Evolutionary conservation across 139 green algal species (phyloP).

Genomic region (Chlorella sp.): DNA sequence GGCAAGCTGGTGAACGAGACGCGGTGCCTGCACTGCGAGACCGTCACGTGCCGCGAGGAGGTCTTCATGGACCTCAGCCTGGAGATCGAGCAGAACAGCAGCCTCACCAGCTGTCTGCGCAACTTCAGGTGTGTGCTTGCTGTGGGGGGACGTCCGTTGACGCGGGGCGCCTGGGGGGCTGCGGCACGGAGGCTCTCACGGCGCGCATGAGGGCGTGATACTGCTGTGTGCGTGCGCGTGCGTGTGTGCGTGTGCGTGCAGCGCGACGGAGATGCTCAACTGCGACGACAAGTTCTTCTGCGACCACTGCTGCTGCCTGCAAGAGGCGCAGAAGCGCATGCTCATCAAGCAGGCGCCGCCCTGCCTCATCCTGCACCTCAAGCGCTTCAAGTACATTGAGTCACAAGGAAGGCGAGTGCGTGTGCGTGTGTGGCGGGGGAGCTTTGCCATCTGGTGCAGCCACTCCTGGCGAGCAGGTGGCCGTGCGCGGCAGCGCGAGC

Average conservation of each 20-base stretch:
- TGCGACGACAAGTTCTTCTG: conserved; percentile 95
- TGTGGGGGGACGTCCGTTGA: no score
- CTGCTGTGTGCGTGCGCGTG: no score
- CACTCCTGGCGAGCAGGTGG: no score
- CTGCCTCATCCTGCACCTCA: conserved; percentile 91
- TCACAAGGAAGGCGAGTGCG: conserved; percentile 23
- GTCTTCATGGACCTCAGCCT: conserved; percentile 93
- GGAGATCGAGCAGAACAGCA: conserved; percentile 91
- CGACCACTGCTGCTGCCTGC: conserved; percentile 84
- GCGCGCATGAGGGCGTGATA: no score
- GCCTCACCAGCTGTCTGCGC: conserved; percentile 75
- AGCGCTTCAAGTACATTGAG: conserved; percentile 90
- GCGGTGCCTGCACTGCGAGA: conserved; percentile 68
- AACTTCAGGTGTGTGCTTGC: conserved; percentile 88
- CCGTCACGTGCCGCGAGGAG: conserved; percentile 26
- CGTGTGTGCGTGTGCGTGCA: conserved; percentile 6
- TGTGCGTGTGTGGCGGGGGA: no score
- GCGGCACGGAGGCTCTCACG: no score
- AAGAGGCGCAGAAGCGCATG: conserved; percentile 92
- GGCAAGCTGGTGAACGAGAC: conserved; percentile 91
- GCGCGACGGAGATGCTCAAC: conserved; percentile 74
- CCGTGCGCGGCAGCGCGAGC: no score
- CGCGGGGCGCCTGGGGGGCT: no score
- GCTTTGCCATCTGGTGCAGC: no score
- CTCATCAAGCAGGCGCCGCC: conserved; percentile 68